Percentiles rank a stretch among this genome's conserved stretches.
Evolutionary conservation across 768 basidiomycete genomes (phyloP).

Genomic region (Mrakia frigida): DNA sequence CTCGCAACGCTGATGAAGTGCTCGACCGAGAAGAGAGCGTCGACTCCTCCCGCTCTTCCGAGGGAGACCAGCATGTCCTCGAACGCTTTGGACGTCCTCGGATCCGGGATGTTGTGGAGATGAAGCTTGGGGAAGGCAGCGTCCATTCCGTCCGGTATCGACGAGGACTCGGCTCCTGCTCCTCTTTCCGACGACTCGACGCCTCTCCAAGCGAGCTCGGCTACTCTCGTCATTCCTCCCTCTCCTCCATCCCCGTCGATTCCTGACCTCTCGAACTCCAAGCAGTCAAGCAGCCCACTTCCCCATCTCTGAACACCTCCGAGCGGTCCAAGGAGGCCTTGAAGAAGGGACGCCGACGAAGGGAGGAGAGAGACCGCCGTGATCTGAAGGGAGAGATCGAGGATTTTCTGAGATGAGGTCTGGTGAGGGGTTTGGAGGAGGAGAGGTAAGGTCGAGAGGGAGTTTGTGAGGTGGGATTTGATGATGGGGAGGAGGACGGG

Average conservation of each 20-base stretch:
- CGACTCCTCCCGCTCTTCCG: constrained; percentile 63
- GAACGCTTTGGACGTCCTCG: constrained; percentile 43
- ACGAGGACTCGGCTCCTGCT: constrained; percentile 21
- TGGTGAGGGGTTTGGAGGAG: constrained; percentile 17
- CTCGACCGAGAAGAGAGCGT: constrained; percentile 62
- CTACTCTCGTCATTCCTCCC: constrained; percentile 36
- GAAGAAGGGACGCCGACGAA: constrained; percentile 2
- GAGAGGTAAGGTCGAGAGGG: constrained; percentile 33
- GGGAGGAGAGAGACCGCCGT: constrained; percentile 35
- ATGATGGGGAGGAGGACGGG: constrained; percentile 7
- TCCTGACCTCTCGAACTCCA: constrained; percentile 62
- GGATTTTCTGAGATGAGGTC: constrained; percentile 6
- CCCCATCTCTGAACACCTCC: constrained; percentile 91
- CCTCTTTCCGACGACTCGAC: constrained; percentile 1
- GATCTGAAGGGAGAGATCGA: constrained; percentile 33
- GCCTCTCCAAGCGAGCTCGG: constrained; percentile 33
- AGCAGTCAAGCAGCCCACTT: constrained; percentile 72
- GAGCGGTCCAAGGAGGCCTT: constrained; percentile 62
- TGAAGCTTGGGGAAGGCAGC: constrained; percentile 38
- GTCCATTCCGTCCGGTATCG: background rate
- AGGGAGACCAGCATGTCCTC: constrained; percentile 67
- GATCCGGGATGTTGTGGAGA: constrained; percentile 38
- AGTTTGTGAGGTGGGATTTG: constrained; percentile 35
- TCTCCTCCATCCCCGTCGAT: constrained; percentile 25
- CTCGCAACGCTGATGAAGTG: constrained; percentile 68